Conservation (phyloP, 441 rosid genomes). For the Brassica balearica region DNA sequence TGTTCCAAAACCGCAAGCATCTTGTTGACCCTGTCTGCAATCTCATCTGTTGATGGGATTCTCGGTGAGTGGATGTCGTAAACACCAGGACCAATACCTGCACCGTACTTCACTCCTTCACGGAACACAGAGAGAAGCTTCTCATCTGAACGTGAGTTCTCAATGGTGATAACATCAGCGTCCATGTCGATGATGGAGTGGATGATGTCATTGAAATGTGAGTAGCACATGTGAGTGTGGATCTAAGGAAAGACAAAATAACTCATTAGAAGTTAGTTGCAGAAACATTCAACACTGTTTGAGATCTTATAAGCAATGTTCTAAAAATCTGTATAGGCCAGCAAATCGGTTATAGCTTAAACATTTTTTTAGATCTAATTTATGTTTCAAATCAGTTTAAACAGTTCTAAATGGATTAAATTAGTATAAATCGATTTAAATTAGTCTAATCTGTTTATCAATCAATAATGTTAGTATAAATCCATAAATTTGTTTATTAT, state of each 20-base stretch:
- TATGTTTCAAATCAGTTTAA: no score
- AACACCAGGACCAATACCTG: slow-evolving; percentile 98
- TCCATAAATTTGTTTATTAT: no score
- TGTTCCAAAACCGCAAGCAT: slow-evolving; percentile 96
- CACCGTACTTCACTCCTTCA: slow-evolving; percentile 96
- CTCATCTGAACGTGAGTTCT: slow-evolving; percentile 97
- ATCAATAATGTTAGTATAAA: no score
- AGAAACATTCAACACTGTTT: not conserved
- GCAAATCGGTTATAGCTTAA: no score
- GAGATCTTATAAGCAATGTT: not conserved
- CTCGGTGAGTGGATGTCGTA: slow-evolving; percentile 97
- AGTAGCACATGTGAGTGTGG: slow-evolving; percentile 99
- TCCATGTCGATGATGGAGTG: slow-evolving; percentile 98
- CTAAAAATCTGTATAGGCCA: no score
- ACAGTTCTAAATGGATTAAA: no score
- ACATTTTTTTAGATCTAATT: no score
- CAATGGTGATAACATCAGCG: slow-evolving; percentile 96
- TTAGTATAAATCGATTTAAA: no score
- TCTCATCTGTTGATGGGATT: slow-evolving; percentile 88
- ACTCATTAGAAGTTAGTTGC: not conserved
- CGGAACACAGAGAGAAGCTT: slow-evolving; percentile 98
- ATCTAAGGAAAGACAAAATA: slow-evolving; percentile 51
- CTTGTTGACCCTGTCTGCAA: slow-evolving; percentile 92
- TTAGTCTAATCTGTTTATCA: no score
- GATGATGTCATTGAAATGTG: slow-evolving; percentile 95